Percentiles rank a stretch among this genome's conserved stretches.
Conservation (phyloP, 2,329 filamentous ascomycete species). For the Penicillium verrucosum region DNA sequence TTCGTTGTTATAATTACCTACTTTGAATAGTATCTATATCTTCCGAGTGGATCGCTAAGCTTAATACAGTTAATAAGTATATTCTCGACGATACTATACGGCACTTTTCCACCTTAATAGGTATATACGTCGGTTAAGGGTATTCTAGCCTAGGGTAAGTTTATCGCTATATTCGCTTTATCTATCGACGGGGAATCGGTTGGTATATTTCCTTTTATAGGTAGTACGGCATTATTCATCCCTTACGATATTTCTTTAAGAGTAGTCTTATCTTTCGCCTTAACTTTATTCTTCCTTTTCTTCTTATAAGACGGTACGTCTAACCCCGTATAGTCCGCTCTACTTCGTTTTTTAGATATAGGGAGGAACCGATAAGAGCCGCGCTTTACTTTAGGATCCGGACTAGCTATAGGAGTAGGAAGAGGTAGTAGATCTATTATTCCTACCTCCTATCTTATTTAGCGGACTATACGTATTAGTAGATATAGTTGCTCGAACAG, state of each 20-base stretch:
- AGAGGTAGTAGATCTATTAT: constrained; percentile 7
- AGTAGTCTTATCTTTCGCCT: neutral
- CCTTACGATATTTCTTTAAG: neutral
- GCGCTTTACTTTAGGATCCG: constrained; percentile 1
- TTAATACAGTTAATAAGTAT: constrained; percentile 2
- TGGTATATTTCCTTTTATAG: neutral
- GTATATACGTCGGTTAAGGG: neutral
- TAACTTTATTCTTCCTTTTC: neutral
- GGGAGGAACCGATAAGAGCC: constrained; percentile 9
- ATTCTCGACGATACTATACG: neutral
- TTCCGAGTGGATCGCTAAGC: neutral
- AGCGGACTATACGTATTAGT: constrained; percentile 1
- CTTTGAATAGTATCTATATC: neutral
- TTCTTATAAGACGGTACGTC: neutral
- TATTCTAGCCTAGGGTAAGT: neutral
- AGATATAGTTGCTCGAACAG: neutral
- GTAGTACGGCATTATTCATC: neutral
- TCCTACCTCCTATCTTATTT: constrained; percentile 4
- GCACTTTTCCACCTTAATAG: neutral
- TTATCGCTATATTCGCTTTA: neutral
- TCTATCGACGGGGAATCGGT: neutral
- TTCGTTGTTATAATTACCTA: constrained; percentile 3
- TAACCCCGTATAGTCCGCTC: constrained; percentile 1
- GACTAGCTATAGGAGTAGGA: constrained; percentile 7
- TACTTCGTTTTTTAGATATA: neutral